Conservation (phyloP, 1,284 basidiomycete species). For the Thecaphora thlaspeos region DNA sequence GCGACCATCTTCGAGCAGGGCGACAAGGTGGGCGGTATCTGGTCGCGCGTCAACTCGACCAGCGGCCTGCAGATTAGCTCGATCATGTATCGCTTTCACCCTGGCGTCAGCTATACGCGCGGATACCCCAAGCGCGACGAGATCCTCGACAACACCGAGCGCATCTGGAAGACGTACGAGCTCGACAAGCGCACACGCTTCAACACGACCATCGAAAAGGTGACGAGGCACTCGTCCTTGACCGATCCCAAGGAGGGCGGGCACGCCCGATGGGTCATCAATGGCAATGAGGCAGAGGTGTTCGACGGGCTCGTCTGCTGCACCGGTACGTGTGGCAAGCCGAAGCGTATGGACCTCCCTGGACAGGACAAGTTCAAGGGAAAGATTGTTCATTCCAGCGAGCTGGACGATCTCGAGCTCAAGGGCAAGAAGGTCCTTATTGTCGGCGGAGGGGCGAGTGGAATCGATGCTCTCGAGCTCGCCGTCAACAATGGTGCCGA, state of each 20-base stretch:
- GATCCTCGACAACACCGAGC: constrained; percentile 64
- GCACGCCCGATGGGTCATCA: constrained; percentile 64
- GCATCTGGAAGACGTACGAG: constrained; percentile 65
- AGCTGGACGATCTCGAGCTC: constrained; percentile 61
- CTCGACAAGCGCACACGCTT: constrained; percentile 64
- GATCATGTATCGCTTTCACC: constrained; percentile 59
- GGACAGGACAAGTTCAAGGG: constrained; percentile 62
- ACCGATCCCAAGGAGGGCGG: constrained; percentile 57
- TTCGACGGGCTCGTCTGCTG: constrained; percentile 66
- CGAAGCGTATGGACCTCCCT: constrained; percentile 62
- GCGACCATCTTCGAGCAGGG: constrained; percentile 58
- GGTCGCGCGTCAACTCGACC: constrained; percentile 67
- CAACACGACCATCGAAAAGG: constrained; percentile 57
- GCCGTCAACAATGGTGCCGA: constrained; percentile 61
- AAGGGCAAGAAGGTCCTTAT: constrained; percentile 61
- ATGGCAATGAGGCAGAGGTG: constrained; percentile 59
- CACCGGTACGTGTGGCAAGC: constrained; percentile 66
- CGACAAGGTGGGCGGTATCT: constrained; percentile 63
- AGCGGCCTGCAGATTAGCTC: constrained; percentile 68
- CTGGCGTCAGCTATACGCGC: constrained; percentile 38
- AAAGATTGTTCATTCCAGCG: constrained; percentile 65
- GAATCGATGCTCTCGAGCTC: constrained; percentile 66
- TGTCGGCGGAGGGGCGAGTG: constrained; percentile 66
- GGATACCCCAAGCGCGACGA: constrained; percentile 65
- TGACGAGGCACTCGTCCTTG: constrained; percentile 51